phyloP scores from a whole-genome alignment of 139 green algal species.

The Zygnema circumcarinatum region DNA sequence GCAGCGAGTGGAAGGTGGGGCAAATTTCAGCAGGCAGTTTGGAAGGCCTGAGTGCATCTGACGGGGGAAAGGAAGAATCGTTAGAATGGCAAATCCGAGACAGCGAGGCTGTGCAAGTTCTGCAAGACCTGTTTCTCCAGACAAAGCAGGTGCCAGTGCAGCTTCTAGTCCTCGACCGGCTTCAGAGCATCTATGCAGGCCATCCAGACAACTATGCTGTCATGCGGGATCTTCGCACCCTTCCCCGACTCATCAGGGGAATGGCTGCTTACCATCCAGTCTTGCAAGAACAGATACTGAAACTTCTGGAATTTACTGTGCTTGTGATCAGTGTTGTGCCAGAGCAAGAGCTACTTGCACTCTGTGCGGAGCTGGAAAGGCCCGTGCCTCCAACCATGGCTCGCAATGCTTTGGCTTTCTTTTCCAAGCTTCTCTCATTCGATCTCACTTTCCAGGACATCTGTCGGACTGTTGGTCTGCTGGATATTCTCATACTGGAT shows the following conservation, averaged over 20 bases:
- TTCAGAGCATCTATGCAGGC: constrained; percentile 31
- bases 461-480: constrained; percentile 37
- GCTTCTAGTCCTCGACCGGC: constrained; percentile 52
- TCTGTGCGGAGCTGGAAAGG: constrained; percentile 46
- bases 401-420: constrained; percentile 14
- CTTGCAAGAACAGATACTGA: constrained; percentile 47
- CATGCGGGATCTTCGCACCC: constrained; percentile 34
- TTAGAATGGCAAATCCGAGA: constrained; percentile 3
- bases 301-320: constrained; percentile 51
- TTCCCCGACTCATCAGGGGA: constrained; percentile 12
- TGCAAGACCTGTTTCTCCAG: constrained; percentile 51
- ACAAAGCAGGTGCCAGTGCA: constrained; percentile 37
- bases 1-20: not conserved
- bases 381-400: not conserved
- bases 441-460: constrained; percentile 38
- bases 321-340: constrained; percentile 36
- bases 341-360: constrained; percentile 56
- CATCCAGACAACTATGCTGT: constrained; percentile 47
- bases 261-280: not conserved
- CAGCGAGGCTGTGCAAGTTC: constrained; percentile 7
- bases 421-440: constrained; percentile 52
- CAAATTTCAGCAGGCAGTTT: not conserved
- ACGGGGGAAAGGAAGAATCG: not conserved
- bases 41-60: not conserved
- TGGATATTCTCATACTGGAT: constrained; percentile 51